These are phyloP conservation scores for Biscutella laevigata DNA, from an alignment of 441 rosid species.

Conservation along the genomic window DNA sequence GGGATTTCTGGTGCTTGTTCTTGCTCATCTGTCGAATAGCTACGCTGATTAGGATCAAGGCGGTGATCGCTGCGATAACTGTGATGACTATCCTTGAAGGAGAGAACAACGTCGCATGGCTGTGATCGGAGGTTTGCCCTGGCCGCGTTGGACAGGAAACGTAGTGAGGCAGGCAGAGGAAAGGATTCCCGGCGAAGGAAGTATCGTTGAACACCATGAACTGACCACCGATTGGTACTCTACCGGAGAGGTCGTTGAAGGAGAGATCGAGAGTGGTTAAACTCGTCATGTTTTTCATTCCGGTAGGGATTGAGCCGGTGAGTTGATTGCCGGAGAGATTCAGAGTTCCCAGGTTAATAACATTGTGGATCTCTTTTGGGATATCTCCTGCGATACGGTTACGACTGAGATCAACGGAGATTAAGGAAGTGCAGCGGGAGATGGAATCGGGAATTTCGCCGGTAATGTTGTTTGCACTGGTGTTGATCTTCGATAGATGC, in stretches of 20 bases:
- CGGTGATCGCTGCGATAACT: constrained; percentile 32
- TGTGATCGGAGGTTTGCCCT: constrained; percentile 22
- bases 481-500: constrained; percentile 36
- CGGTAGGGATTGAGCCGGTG: constrained; percentile 58
- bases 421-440: constrained; percentile 35
- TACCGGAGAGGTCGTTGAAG: constrained; percentile 50
- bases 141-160: constrained; percentile 30
- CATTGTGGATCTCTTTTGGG: constrained; percentile 35
- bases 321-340: constrained; percentile 58
- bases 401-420: constrained; percentile 53
- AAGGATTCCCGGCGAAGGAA: constrained; percentile 59
- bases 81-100: constrained; percentile 37
- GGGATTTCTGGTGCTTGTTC: constrained; percentile 37
- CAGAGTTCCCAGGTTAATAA: constrained; percentile 44
- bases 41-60: constrained; percentile 30
- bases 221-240: constrained; percentile 61
- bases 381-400: constrained; percentile 53
- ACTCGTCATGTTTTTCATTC: constrained; percentile 55
- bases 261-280: constrained; percentile 73
- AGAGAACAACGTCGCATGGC: constrained; percentile 27
- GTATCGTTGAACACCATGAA: constrained; percentile 59
- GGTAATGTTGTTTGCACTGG: constrained; percentile 42
- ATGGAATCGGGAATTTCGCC: constrained; percentile 56
- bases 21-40: constrained; percentile 40
- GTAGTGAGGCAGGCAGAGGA: constrained; percentile 44